Percentiles rank a stretch among this genome's conserved stretches.
phyloP scores from a whole-genome alignment of 148 eudicot species.

The Rhododendron henanense region DNA sequence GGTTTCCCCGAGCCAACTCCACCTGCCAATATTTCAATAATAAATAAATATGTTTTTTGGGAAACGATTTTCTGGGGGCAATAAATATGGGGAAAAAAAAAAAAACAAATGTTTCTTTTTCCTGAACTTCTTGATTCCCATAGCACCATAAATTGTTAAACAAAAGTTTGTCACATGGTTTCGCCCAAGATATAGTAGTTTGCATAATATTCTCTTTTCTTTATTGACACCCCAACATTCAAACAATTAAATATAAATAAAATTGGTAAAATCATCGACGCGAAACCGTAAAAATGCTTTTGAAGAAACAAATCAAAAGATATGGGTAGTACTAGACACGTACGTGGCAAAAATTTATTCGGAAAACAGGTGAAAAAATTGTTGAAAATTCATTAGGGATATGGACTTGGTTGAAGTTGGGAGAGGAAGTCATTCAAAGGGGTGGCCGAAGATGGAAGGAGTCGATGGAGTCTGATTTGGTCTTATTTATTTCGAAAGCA shows the following conservation, averaged over 20 bases:
- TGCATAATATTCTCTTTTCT: neutral
- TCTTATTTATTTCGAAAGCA: neutral
- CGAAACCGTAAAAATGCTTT: no score
- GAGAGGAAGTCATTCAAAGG: no score
- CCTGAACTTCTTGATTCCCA: constrained; percentile 3
- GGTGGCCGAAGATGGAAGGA: neutral
- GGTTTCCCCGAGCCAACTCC: neutral
- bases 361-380: neutral
- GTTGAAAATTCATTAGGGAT: neutral
- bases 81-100: no score
- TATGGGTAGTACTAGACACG: neutral
- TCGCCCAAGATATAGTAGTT: neutral
- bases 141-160: neutral
- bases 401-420: neutral
- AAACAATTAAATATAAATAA: neutral
- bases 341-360: neutral
- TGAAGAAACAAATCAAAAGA: no score
- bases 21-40: neutral
- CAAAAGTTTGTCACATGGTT: neutral
- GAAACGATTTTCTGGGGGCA: neutral
- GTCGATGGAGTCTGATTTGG: neutral
- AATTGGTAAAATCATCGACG: neutral
- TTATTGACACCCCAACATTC: neutral
- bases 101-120: neutral
- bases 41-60: neutral